phyloP scores from a whole-genome alignment of 805 yeast genomes.

The Yarrowia porcina region DNA sequence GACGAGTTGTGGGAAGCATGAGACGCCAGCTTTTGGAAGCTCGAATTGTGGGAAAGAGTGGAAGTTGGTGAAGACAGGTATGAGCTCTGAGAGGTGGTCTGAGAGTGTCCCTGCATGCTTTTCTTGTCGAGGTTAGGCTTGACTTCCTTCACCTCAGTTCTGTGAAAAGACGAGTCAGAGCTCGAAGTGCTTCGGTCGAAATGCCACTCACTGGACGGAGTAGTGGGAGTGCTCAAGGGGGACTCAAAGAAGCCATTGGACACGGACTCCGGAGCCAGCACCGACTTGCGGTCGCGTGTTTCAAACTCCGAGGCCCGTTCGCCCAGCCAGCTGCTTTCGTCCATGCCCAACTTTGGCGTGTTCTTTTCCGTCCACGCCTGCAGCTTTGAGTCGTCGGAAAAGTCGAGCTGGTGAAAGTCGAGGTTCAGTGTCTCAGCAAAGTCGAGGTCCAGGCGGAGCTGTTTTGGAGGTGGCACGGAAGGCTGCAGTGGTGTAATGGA shows the following conservation, averaged over 20 bases:
- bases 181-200: not conserved
- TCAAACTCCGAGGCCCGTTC: not conserved
- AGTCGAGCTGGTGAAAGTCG: slow-evolving; percentile 20
- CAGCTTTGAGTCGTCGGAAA: slow-evolving; percentile 11
- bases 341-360: not conserved
- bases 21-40: no score
- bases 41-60: no score
- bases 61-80: no score
- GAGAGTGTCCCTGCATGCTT: no score
- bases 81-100: no score
- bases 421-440: slow-evolving; percentile 10
- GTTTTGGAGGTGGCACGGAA: not conserved
- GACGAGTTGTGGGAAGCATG: no score
- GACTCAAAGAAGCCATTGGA: slow-evolving; percentile 8
- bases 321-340: not conserved
- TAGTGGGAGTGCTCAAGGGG: not conserved
- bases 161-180: no score
- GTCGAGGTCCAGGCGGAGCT: not conserved
- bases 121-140: no score
- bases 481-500: not conserved
- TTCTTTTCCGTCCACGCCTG: slow-evolving; percentile 4
- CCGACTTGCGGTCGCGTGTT: not conserved
- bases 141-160: no score
- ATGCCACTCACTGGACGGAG: not conserved
- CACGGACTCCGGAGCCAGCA: not conserved